Evolutionary conservation across 495 filamentous ascomycete genomes (phyloP).

Genomic region (Podospora sp.): DNA sequence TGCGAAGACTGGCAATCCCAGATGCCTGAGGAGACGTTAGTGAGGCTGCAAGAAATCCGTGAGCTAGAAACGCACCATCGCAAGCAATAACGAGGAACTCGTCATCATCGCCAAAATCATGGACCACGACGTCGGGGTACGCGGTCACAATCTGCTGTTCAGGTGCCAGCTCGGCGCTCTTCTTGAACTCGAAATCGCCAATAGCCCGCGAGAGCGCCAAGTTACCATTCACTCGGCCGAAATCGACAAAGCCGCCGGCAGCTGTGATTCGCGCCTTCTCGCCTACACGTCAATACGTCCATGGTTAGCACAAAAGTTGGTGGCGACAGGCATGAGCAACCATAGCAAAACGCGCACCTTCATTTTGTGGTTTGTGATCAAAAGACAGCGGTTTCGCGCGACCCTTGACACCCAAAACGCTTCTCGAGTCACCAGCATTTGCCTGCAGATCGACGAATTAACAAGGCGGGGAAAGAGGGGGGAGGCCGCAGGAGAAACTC

Average conservation of each 20-base stretch:
- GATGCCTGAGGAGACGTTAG: constrained; percentile 64
- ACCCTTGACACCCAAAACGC: constrained; percentile 92
- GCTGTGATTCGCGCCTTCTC: constrained; percentile 96
- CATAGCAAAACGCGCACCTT: constrained; percentile 59
- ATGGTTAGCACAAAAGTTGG: constrained; percentile 25
- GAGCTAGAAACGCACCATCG: constrained; percentile 66
- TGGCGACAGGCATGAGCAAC: constrained; percentile 13
- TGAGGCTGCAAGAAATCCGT: not conserved
- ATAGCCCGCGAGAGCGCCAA: constrained; percentile 97
- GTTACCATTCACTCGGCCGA: constrained; percentile 97
- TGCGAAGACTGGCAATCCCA: constrained; percentile 99
- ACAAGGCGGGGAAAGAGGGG: constrained; percentile 16
- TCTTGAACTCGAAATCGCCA: constrained; percentile 99
- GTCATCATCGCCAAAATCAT: constrained; percentile 89
- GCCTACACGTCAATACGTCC: constrained; percentile 53
- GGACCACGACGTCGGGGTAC: constrained; percentile 87
- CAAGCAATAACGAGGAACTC: constrained; percentile 97
- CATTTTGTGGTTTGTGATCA: constrained; percentile 98
- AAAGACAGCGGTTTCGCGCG: constrained; percentile 95
- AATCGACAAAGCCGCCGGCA: constrained; percentile 97
- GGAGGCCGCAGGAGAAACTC: constrained; percentile 23
- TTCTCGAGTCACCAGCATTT: constrained; percentile 94
- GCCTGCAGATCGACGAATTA: constrained; percentile 59
- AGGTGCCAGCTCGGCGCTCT: constrained; percentile 91
- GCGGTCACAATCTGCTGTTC: constrained; percentile 98